Evolutionary conservation across 176 grass and related monocot species (phyloP).

Genomic region (Eleusine indica): DNA sequence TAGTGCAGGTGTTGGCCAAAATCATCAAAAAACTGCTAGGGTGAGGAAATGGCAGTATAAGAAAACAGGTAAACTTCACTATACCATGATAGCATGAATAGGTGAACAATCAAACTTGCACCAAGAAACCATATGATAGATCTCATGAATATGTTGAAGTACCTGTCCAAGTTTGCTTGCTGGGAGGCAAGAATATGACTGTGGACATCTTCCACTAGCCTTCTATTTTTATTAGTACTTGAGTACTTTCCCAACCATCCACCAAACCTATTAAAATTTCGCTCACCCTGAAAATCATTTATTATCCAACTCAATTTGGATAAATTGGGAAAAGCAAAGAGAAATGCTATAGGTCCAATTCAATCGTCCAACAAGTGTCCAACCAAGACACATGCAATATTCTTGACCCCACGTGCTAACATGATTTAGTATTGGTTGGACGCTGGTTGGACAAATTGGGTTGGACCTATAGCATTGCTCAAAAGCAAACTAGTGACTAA

Average conservation of each 20-base stretch:
- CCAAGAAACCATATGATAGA: constrained; percentile 3
- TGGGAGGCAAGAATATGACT: constrained; percentile 92
- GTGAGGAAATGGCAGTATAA: constrained; percentile 2
- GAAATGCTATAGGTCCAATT: too few relatives aligned
- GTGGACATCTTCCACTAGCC: constrained; percentile 94
- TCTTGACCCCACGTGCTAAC: too few relatives aligned
- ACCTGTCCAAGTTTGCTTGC: constrained; percentile 90
- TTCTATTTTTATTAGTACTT: constrained; percentile 86
- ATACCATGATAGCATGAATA: neutral
- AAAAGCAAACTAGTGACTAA: constrained; percentile 27
- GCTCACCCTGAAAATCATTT: constrained; percentile 75
- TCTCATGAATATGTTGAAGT: constrained; percentile 18
- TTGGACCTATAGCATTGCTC: too few relatives aligned
- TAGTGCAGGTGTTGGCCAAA: neutral
- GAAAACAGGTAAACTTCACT: neutral
- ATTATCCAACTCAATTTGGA: constrained; percentile 29
- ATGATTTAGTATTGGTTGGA: too few relatives aligned
- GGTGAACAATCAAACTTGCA: constrained; percentile 1
- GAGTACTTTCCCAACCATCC: constrained; percentile 99
- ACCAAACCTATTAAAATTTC: constrained; percentile 99
- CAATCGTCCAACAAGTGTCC: too few relatives aligned
- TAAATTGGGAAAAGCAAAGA: constrained; percentile 14
- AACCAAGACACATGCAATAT: too few relatives aligned
- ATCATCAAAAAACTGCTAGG: neutral
- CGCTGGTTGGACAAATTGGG: too few relatives aligned